Percentiles rank a stretch among this genome's conserved stretches.
Conservation (phyloP, 495 filamentous ascomycete species). For the Bombardia bombarda region DNA sequence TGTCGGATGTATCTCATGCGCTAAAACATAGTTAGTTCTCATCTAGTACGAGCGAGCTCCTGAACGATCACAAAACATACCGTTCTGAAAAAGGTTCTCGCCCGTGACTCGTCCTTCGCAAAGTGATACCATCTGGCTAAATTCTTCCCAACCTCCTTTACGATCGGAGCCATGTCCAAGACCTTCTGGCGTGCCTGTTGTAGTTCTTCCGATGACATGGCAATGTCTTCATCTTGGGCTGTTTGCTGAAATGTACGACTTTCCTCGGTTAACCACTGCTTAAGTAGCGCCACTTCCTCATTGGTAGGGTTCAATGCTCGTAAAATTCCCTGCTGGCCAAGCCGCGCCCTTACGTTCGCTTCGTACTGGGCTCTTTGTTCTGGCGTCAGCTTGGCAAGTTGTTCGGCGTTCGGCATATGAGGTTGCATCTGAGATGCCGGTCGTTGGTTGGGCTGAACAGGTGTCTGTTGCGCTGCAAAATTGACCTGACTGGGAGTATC, state of each 20-base stretch:
- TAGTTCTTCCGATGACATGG: slow-evolving; percentile 30
- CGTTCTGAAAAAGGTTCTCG: slow-evolving; percentile 35
- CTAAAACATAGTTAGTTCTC: slow-evolving; percentile 34
- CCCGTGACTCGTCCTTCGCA: slow-evolving; percentile 34
- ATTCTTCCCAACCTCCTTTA: slow-evolving; percentile 27
- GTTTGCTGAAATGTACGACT: slow-evolving; percentile 16
- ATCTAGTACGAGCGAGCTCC: not conserved
- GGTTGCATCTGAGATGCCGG: not conserved
- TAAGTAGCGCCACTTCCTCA: slow-evolving; percentile 12
- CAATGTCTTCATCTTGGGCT: slow-evolving; percentile 14
- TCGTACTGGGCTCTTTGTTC: slow-evolving; percentile 22
- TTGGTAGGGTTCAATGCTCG: not conserved
- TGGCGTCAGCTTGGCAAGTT: slow-evolving; percentile 43
- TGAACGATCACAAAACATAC: slow-evolving; percentile 24
- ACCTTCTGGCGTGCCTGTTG: slow-evolving; percentile 27
- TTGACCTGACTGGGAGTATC: not conserved
- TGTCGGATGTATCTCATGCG: slow-evolving; percentile 52
- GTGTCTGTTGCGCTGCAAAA: slow-evolving; percentile 21
- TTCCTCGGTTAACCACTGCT: slow-evolving; percentile 24
- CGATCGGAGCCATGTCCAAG: slow-evolving; percentile 14
- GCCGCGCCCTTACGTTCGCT: too few relatives aligned
- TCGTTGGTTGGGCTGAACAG: slow-evolving; percentile 14
- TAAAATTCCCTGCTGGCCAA: not conserved
- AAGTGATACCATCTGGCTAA: slow-evolving; percentile 33
- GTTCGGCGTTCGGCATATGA: slow-evolving; percentile 34